Evolutionary conservation across 2,329 filamentous ascomycete genomes (phyloP).

Genomic region (Xylariaceae sp.): DNA sequence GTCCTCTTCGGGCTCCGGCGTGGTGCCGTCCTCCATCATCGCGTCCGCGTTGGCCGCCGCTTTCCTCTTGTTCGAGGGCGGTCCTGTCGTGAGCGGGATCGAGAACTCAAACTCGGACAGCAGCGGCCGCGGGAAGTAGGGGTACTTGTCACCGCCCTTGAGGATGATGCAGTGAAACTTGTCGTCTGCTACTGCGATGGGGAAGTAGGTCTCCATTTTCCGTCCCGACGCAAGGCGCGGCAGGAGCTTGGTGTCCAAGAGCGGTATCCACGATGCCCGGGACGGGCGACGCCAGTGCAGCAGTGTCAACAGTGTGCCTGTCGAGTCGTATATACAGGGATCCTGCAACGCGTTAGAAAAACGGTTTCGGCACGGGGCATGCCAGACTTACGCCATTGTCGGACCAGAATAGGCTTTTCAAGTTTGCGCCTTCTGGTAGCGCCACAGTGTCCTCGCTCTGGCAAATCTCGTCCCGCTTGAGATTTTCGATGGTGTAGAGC

Average conservation of each 20-base stretch:
- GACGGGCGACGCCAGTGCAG: constrained; percentile 84
- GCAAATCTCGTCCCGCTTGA: constrained; percentile 87
- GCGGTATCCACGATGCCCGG: constrained; percentile 82
- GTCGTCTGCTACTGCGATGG: constrained; percentile 82
- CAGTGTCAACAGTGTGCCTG: constrained; percentile 78
- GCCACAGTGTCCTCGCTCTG: constrained; percentile 92
- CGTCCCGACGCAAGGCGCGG: constrained; percentile 74
- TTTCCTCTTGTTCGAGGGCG: constrained; percentile 29
- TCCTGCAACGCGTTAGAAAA: constrained; percentile 51
- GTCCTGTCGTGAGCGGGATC: constrained; percentile 62
- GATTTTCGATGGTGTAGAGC: constrained; percentile 87
- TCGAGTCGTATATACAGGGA: constrained; percentile 92
- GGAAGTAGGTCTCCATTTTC: constrained; percentile 89
- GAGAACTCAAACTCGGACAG: constrained; percentile 91
- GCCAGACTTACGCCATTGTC: constrained; percentile 66
- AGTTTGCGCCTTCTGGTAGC: constrained; percentile 62
- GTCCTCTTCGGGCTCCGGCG: constrained; percentile 20
- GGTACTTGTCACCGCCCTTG: constrained; percentile 87
- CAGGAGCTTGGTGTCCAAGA: constrained; percentile 82
- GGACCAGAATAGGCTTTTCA: constrained; percentile 86
- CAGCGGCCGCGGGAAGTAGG: constrained; percentile 83
- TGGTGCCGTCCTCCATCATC: no score
- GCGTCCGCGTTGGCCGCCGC: constrained; percentile 27
- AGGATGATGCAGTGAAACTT: constrained; percentile 99
- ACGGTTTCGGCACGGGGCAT: constrained; percentile 4